Evolutionary conservation across 441 rosid species (phyloP).

Genomic region (Mallotus japonicus): DNA sequence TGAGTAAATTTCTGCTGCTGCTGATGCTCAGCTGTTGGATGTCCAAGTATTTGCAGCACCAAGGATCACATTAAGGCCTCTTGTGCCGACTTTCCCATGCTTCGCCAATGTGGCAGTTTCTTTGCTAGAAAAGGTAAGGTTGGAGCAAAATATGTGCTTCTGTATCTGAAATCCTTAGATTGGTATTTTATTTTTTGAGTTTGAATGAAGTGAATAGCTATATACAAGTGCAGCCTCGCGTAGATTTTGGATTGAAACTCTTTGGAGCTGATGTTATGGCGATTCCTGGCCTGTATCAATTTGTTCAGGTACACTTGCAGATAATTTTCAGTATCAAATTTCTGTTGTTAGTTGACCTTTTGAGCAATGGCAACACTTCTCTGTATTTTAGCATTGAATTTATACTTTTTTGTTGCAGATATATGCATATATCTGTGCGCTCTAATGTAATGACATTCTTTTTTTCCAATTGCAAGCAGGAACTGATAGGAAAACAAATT

Average conservation of each 20-base stretch:
- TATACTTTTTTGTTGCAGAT: too few relatives aligned
- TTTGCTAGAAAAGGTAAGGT: constrained; percentile 53
- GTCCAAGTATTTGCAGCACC: constrained; percentile 56
- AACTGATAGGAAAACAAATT: constrained; percentile 55
- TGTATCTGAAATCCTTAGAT: background rate
- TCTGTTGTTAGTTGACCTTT: too few relatives aligned
- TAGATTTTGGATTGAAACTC: constrained; percentile 79
- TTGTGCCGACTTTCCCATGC: constrained; percentile 90
- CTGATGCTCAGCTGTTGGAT: constrained; percentile 60
- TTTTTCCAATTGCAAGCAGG: constrained; percentile 39
- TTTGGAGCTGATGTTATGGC: constrained; percentile 94
- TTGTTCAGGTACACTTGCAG: constrained; percentile 57
- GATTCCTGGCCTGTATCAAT: constrained; percentile 76
- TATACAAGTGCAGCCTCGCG: constrained; percentile 62
- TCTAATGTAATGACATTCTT: background rate
- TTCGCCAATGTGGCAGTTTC: constrained; percentile 61
- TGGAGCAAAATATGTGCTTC: background rate
- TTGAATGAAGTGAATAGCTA: background rate
- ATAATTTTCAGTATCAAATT: background rate
- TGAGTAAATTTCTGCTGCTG: constrained; percentile 18
- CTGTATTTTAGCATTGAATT: too few relatives aligned
- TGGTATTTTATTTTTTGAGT: background rate
- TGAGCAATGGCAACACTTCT: background rate
- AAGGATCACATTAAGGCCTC: constrained; percentile 73
- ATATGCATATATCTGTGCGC: background rate